Percentiles rank a stretch among this genome's conserved stretches.
Evolutionary conservation across 805 yeast genomes (phyloP).

Genomic region (Saturnispora saitoi): DNA sequence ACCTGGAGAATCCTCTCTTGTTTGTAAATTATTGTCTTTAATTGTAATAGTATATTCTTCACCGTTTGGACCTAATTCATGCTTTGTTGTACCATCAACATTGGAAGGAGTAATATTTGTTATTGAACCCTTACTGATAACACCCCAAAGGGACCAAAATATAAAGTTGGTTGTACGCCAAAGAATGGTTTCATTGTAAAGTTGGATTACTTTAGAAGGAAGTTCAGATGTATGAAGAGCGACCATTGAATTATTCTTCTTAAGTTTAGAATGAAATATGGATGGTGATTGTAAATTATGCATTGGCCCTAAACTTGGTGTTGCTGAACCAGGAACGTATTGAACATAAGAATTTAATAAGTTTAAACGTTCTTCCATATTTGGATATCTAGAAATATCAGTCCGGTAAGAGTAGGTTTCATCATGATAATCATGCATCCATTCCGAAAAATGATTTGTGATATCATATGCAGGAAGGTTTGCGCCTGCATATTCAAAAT

Average conservation of each 20-base stretch:
- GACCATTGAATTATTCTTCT: conserved; percentile 20
- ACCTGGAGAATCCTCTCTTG: neutral
- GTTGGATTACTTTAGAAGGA: conserved; percentile 33
- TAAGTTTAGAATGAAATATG: conserved; percentile 7
- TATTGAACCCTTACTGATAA: conserved; percentile 36
- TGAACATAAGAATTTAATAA: conserved; percentile 73
- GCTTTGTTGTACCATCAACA: conserved; percentile 17
- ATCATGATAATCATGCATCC: conserved; percentile 92
- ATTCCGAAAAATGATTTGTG: conserved; percentile 89
- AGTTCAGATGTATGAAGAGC: conserved; percentile 30
- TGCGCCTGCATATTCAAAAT: conserved; percentile 92
- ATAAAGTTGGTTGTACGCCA: conserved; percentile 81
- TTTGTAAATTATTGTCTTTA: conserved; percentile 17
- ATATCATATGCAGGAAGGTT: conserved; percentile 85
- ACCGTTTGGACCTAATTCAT: conserved; percentile 49
- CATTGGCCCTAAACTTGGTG: conserved; percentile 19
- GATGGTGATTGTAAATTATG: conserved; percentile 9
- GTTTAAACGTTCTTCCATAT: conserved; percentile 55
- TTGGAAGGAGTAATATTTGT: neutral
- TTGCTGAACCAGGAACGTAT: conserved; percentile 33
- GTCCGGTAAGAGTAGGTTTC: conserved; percentile 45
- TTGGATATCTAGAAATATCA: conserved; percentile 55
- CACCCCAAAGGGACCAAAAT: conserved; percentile 89
- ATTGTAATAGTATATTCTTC: conserved; percentile 35
- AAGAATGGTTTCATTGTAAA: conserved; percentile 55